These are phyloP conservation scores for Oryza longistaminata DNA, from an alignment of 176 grass and related monocot species.

Conservation along the genomic window DNA sequence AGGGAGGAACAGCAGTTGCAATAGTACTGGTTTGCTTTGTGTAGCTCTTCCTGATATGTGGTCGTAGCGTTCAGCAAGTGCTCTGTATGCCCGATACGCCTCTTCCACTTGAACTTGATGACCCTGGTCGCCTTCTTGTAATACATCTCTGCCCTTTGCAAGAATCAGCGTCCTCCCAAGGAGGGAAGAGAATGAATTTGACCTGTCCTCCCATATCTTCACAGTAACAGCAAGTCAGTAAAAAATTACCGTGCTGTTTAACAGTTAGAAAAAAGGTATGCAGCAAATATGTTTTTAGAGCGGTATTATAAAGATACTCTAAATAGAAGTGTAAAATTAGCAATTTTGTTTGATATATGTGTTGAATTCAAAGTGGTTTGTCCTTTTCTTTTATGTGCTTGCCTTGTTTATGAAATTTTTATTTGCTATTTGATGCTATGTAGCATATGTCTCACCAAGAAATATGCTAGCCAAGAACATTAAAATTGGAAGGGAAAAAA, in stretches of 20 bases:
- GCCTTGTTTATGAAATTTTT: not conserved
- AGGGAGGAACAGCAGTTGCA: conserved; percentile 78
- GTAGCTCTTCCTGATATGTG: conserved; percentile 86
- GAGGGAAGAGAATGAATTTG: conserved; percentile 66
- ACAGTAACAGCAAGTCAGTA: not conserved
- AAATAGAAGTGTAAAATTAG: not conserved
- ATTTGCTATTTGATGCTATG: not conserved
- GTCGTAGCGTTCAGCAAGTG: conserved; percentile 84
- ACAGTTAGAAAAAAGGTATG: not conserved
- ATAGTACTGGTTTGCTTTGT: conserved; percentile 96
- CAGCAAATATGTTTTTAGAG: not conserved
- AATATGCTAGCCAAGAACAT: not conserved
- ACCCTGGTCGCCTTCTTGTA: conserved; percentile 81
- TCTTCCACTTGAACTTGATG: conserved; percentile 80
- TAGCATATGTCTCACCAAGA: not conserved
- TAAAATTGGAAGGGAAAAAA: not conserved
- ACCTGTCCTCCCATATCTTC: conserved; percentile 93
- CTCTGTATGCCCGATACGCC: conserved; percentile 74
- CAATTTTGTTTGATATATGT: not conserved
- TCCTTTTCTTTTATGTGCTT: not conserved
- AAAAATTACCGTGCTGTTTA: not conserved
- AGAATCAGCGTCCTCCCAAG: conserved; percentile 93
- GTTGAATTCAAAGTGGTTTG: not conserved
- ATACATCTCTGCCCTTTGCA: conserved; percentile 89
- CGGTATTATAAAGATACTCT: not conserved